Percentiles rank a stretch among this genome's conserved stretches.
Conservation (phyloP, 2,329 filamentous ascomycete genomes). For the Colletotrichum phormii region DNA sequence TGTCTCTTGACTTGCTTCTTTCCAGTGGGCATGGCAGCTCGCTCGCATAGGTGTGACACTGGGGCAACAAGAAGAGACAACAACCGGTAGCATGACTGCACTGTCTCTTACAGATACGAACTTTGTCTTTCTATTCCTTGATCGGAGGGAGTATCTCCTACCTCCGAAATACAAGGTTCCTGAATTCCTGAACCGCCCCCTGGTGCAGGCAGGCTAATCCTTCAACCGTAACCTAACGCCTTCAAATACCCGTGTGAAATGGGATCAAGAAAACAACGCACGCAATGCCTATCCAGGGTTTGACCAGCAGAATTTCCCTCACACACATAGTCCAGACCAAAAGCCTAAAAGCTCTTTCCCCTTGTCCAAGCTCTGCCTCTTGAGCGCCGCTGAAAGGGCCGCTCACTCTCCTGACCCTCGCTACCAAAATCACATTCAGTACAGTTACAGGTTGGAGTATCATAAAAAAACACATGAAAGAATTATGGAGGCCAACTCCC, state of each 20-base stretch:
- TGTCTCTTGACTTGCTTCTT: neutral
- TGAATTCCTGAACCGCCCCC: neutral
- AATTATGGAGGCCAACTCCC: neutral
- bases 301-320: slow-evolving; percentile 20
- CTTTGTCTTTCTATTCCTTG: neutral
- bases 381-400: neutral
- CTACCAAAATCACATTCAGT: slow-evolving; percentile 7
- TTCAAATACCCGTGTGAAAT: neutral
- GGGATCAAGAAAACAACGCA: neutral
- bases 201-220: neutral
- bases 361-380: neutral
- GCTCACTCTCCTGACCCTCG: neutral
- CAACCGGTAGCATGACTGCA: neutral
- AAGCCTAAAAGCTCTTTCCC: slow-evolving; percentile 5
- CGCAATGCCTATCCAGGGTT: slow-evolving; percentile 16
- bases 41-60: neutral
- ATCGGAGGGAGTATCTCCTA: neutral
- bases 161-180: neutral
- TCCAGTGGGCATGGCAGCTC: neutral
- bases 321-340: neutral
- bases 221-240: slow-evolving; percentile 20
- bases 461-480: slow-evolving; percentile 15
- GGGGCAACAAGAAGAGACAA: neutral
- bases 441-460: slow-evolving; percentile 32
- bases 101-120: neutral